A percentile compares a stretch with the other conserved stretches of the same genome.
phyloP scores from a whole-genome alignment of 805 yeast species.

The Isabelozyma heimii region DNA sequence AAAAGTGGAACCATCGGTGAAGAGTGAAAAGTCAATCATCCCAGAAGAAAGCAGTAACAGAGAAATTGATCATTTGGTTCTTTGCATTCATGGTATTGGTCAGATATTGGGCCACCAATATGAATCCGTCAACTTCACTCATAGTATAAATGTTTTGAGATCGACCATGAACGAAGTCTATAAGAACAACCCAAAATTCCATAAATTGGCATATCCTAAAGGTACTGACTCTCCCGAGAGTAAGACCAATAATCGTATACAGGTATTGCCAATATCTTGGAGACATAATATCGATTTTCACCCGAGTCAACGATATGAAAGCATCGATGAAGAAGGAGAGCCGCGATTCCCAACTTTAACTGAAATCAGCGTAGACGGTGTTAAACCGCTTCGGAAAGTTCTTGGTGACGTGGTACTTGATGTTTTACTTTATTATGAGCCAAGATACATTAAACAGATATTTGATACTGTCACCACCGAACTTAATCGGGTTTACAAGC shows the following conservation, averaged over 20 bases:
- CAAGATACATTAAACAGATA: conserved; percentile 60
- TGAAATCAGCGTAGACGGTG: conserved; percentile 75
- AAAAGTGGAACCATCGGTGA: conserved; percentile 11
- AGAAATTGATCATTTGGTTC: conserved; percentile 59
- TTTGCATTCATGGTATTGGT: conserved; percentile 96
- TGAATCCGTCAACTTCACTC: conserved; percentile 83
- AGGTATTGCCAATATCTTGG: conserved; percentile 91
- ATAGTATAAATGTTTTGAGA: conserved; percentile 69
- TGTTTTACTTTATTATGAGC: conserved; percentile 75
- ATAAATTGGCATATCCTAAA: conserved; percentile 32
- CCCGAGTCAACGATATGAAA: conserved; percentile 40
- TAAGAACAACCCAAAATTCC: conserved; percentile 37
- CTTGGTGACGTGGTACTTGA: conserved; percentile 88
- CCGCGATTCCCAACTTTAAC: conserved; percentile 57
- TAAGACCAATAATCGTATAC: conserved; percentile 55
- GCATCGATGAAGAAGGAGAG: conserved; percentile 34
- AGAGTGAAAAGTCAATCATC: conserved; percentile 16
- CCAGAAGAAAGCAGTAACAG: conserved; percentile 19
- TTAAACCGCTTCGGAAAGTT: conserved; percentile 70
- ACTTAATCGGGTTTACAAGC: conserved; percentile 58
- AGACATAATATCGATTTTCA: conserved; percentile 71
- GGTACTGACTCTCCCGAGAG: conserved; percentile 12
- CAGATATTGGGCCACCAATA: conserved; percentile 77
- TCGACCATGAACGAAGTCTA: conserved; percentile 53
- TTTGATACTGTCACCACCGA: conserved; percentile 58